Evolutionary conservation across 768 basidiomycete genomes (phyloP).

Genomic region (Gautieria morchelliformis): DNA sequence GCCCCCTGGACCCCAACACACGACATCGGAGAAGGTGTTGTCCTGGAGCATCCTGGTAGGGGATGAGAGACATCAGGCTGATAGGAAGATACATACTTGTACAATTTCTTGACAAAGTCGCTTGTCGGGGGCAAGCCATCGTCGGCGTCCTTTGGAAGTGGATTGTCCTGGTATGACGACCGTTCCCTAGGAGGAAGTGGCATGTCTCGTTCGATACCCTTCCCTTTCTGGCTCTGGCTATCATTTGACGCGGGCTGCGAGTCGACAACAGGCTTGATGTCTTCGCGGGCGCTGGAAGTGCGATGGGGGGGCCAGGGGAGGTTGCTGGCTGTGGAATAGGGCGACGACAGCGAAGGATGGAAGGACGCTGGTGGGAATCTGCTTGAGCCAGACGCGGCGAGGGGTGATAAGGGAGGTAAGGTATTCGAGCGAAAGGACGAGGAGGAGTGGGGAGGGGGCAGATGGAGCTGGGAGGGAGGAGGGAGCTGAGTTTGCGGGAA

Average conservation of each 20-base stretch:
- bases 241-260: neutral
- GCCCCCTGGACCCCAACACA: conserved; percentile 75
- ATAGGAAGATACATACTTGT: conserved; percentile 49
- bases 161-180: conserved; percentile 3
- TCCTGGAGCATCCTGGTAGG: conserved; percentile 78
- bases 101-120: conserved; percentile 92
- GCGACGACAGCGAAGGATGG: conserved; percentile 6
- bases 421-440: conserved; percentile 36
- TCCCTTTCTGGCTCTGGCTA: conserved; percentile 18
- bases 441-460: conserved; percentile 24
- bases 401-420: conserved; percentile 15
- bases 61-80: neutral
- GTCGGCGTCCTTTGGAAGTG: conserved; percentile 33
- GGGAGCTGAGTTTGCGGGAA: conserved; percentile 16
- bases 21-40: conserved; percentile 56
- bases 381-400: neutral
- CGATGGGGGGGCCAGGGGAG: conserved; percentile 17
- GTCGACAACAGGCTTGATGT: conserved; percentile 21
- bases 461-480: conserved; percentile 16
- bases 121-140: conserved; percentile 80
- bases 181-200: conserved; percentile 9
- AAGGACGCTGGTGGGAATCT: neutral
- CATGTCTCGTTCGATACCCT: conserved; percentile 17
- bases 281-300: conserved; percentile 24
- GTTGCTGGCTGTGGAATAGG: conserved; percentile 2